These are phyloP conservation scores for Cladosporium velox DNA, from an alignment of 2,329 filamentous ascomycete genomes.

Conservation along the genomic window DNA sequence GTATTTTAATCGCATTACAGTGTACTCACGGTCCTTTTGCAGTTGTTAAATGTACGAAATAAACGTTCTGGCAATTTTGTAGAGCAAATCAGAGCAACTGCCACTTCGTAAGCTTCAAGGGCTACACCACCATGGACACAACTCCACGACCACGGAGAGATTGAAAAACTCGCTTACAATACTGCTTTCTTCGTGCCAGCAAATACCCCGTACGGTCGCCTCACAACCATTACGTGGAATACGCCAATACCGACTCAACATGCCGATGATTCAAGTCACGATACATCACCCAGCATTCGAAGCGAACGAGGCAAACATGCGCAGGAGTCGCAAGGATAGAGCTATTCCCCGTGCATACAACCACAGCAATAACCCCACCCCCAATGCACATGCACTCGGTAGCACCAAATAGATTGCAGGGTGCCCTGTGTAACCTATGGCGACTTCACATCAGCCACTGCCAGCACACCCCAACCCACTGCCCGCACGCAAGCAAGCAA, in stretches of 20 bases:
- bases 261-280: neutral
- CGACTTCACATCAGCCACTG: slow-evolving; percentile 6
- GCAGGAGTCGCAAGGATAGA: neutral
- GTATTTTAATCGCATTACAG: neutral
- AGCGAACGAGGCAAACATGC: neutral
- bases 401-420: slow-evolving; percentile 13
- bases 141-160: neutral
- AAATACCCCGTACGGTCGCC: neutral
- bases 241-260: neutral
- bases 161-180: neutral
- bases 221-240: neutral
- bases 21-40: neutral
- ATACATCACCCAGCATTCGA: neutral
- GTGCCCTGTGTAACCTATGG: slow-evolving; percentile 2
- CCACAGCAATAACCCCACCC: neutral
- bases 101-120: neutral
- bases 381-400: slow-evolving; percentile 5
- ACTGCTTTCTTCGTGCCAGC: neutral
- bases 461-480: neutral
- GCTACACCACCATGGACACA: neutral
- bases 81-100: neutral
- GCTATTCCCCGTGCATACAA: neutral
- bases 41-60: neutral
- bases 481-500: neutral
- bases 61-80: neutral